Evolutionary conservation across 352 stramenopile species (phyloP), one percentile per base, ranked within the genome.

Genomic region (Globisporangium acanthophoron): DNA sequence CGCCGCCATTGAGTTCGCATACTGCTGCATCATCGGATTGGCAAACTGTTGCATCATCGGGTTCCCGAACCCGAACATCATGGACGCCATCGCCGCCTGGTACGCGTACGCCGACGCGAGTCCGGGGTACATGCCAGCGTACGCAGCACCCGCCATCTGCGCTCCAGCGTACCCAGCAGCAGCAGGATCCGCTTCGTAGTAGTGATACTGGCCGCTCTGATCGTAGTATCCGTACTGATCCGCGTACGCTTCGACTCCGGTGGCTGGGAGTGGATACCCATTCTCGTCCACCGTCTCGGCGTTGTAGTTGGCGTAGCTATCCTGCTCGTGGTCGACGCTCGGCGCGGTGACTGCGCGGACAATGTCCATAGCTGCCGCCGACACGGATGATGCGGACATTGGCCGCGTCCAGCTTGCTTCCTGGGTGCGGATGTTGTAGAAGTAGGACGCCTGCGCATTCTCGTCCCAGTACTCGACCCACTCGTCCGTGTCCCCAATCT

Each of bases 401-500:
- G 81, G 81, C 3, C 81, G 75, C 55, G 82, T 93, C 86, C 86
- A 96, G 56, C 77, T 92, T 48, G 85, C 86, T 64, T 95, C 87
- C 52, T 96, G 85, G 1, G 87, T 96, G 7, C 76, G 74, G 33
- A 87, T 89, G 59, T 94, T 95, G 76, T 90, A 96, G 62, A 87
- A 96, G 59, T 96, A 96, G 41, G 78, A 93, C 18, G 87, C 85
- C 40, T 92, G 84, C 2, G 84, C 84, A 49, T 85, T 95, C 40
- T 96, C 87, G 63, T 96, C 87, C 87, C 85, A 95, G 64, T 94
- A 95, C 59, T 96, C 84, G 59, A 94, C 81, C 87, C 87, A 96
- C 47, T 95, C 81, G 6, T 88, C 80, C 7, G 69, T 55, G 53
- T 27, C 13, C 31, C 41, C 59, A 6, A 4, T 16, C 13, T 53